Evolutionary conservation across 768 basidiomycete species (phyloP).

Genomic region (Psilocybe tampanensis): DNA sequence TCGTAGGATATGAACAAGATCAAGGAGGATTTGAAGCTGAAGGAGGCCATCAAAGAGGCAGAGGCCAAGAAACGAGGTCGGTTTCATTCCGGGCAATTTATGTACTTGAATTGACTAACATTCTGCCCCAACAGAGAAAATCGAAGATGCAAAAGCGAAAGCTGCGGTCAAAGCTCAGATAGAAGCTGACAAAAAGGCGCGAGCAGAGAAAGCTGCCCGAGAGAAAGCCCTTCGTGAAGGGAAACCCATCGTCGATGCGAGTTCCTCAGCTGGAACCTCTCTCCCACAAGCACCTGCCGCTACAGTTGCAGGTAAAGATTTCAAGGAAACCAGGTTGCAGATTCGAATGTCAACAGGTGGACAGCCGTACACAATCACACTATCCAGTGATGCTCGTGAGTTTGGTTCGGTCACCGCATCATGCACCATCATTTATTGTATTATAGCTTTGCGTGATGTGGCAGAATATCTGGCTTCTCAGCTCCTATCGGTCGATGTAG

Average conservation of each 20-base stretch:
- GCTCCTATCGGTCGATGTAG: slow-evolving; percentile 66
- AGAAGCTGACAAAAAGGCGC: slow-evolving; percentile 73
- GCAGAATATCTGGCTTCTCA: slow-evolving; percentile 88
- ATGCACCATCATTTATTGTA: background rate
- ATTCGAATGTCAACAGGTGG: slow-evolving; percentile 85
- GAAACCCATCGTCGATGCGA: slow-evolving; percentile 32
- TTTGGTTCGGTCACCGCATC: slow-evolving; percentile 13
- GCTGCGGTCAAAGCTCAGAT: slow-evolving; percentile 81
- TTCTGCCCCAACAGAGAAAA: slow-evolving; percentile 65
- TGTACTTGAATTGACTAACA: background rate
- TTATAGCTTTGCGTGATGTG: slow-evolving; percentile 76
- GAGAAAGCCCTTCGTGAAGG: slow-evolving; percentile 95
- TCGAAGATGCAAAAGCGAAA: slow-evolving; percentile 83
- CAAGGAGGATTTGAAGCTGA: slow-evolving; percentile 75
- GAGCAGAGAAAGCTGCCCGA: slow-evolving; percentile 84
- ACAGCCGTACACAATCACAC: slow-evolving; percentile 76
- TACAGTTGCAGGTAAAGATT: slow-evolving; percentile 68
- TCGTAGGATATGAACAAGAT: slow-evolving; percentile 70
- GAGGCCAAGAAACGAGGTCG: slow-evolving; percentile 79
- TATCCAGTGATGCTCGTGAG: slow-evolving; percentile 80
- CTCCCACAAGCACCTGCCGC: slow-evolving; percentile 36
- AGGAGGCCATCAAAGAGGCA: slow-evolving; percentile 83
- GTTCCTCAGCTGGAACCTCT: slow-evolving; percentile 27
- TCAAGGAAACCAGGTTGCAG: slow-evolving; percentile 86
- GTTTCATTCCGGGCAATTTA: no score